Conservation (phyloP, 1,284 basidiomycete species). For the Leccinum variabile region DNA sequence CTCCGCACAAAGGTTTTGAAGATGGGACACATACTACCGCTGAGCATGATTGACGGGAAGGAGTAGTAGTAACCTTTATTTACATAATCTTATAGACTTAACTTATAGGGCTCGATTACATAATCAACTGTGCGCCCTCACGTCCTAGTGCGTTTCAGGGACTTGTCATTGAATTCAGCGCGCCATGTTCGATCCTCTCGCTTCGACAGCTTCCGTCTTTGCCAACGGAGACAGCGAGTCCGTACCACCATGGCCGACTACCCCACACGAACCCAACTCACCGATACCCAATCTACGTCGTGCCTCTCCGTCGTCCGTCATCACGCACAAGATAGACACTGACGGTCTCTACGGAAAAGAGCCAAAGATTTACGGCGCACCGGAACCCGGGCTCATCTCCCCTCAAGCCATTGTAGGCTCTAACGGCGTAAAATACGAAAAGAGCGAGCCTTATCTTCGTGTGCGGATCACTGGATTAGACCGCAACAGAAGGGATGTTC, state of each 20-base stretch:
- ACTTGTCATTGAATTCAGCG: background rate
- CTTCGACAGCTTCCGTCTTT: constrained; percentile 49
- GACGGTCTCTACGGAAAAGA: constrained; percentile 69
- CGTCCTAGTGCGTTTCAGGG: background rate
- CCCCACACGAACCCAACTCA: constrained; percentile 53
- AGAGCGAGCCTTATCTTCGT: constrained; percentile 77
- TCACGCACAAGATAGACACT: constrained; percentile 49
- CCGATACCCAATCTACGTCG: constrained; percentile 51
- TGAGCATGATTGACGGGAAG: constrained; percentile 42
- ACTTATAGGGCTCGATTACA: constrained; percentile 18
- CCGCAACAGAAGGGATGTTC: constrained; percentile 88
- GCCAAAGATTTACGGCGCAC: constrained; percentile 81
- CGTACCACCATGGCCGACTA: constrained; percentile 59
- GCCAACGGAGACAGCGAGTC: constrained; percentile 38
- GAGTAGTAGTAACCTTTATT: constrained; percentile 5
- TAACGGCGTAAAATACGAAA: constrained; percentile 72
- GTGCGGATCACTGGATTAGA: constrained; percentile 88
- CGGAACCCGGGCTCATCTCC: constrained; percentile 76
- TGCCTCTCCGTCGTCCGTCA: constrained; percentile 35
- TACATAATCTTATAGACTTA: background rate
- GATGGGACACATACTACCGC: constrained; percentile 93
- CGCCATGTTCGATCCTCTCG: constrained; percentile 59
- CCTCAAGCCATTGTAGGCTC: constrained; percentile 60
- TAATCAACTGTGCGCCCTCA: constrained; percentile 11
- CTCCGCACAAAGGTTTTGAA: constrained; percentile 91